Base-by-base conservation (phyloP, 495 filamentous ascomycete species). In the Neurospora africana region DNA sequence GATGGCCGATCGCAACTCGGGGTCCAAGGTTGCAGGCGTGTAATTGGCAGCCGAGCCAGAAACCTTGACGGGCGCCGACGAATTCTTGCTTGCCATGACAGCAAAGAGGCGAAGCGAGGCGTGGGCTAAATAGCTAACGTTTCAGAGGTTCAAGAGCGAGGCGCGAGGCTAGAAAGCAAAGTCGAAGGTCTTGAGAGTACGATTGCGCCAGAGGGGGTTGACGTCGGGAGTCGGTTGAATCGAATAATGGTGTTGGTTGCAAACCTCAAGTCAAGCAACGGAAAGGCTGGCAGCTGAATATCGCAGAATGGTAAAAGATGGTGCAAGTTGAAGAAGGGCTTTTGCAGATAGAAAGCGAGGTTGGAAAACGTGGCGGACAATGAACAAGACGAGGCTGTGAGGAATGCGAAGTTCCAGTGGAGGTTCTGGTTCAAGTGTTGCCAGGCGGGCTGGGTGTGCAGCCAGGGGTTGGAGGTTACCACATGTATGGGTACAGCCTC, bases 1-100 rank as follows among this genome's bases (percentile, higher is more conserved):
- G 72, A 88, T 86, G 67, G 87, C 79, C 5, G 86, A 86, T 8
- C 86, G 77, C 68, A 88, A 78, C 19, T 87, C 86, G 23, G 82
- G 76, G 71, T 88, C 86, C 44, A 82, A 80, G 7, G 82, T 87
- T 17, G 83, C 83, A 65, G 83, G 77, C 21, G 83, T 83, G 78
- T 88, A 87, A 70, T 78, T 81, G 1, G 84, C 78, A 3, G 82
- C 85, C 40, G 85, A 83, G 19, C 82, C 72, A 11, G 86, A 84
- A 53, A 88, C 84, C 77, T 85, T 86, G 71, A 86, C 84, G 2
- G 85, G 83, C 1, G 85, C 85, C 23, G 84, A 80, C 6, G 84
- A 79, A 23, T 78, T 77, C 33, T 85, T 83, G 76, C 67, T 78
- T 44, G 82, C 73, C 82, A 84, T 84, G 67, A 69, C 78, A 70